These are phyloP conservation scores for Pseudisothecium myosuroides DNA, from an alignment of 225 moss, liverwort and hornwort species.

Conservation along the genomic window DNA sequence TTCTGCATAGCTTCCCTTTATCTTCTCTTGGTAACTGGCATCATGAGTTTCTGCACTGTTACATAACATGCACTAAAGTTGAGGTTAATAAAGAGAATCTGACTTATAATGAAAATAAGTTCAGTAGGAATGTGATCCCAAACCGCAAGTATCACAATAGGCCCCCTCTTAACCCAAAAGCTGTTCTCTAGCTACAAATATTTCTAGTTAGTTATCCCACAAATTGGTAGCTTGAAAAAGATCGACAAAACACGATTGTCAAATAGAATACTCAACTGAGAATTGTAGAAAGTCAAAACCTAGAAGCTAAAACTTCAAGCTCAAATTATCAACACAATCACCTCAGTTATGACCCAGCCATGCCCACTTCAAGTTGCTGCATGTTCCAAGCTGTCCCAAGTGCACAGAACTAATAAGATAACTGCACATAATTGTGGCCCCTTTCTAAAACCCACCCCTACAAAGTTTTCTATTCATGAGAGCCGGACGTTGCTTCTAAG, in stretches of 20 bases:
- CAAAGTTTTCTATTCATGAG: background rate
- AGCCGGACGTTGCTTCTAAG: background rate
- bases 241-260: background rate
- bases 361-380: background rate
- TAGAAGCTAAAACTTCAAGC: background rate
- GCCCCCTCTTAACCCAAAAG: background rate
- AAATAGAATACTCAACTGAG: background rate
- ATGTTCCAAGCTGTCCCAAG: background rate
- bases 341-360: background rate
- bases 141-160: background rate
- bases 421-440: background rate
- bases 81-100: background rate
- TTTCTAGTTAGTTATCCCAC: background rate
- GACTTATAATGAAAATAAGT: background rate
- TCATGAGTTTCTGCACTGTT: background rate
- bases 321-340: background rate
- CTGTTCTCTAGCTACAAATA: background rate
- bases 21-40: background rate
- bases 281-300: background rate
- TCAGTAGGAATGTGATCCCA: background rate
- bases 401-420: background rate
- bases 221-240: background rate
- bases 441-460: background rate
- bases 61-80: background rate
- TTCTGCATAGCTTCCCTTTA: background rate